These are phyloP conservation scores for Coffea eugenioides DNA, from an alignment of 257 asterid species.

Conservation along the genomic window DNA sequence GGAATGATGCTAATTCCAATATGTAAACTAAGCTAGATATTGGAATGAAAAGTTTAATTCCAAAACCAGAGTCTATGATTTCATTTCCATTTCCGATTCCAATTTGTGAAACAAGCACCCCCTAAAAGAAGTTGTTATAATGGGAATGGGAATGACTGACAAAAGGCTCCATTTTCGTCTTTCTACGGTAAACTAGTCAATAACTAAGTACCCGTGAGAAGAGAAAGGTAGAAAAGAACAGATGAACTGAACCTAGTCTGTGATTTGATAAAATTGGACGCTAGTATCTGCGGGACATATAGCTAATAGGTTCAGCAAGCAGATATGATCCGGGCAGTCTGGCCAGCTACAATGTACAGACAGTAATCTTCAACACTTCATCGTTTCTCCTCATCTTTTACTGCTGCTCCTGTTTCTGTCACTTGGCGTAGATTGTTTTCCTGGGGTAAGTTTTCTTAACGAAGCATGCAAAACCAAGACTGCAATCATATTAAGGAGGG, in stretches of 20 bases:
- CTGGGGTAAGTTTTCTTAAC: conserved; percentile 70
- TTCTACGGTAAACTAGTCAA: background rate
- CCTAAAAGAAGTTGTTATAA: too few relatives aligned
- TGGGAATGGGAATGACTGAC: too few relatives aligned
- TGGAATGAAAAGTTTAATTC: too few relatives aligned
- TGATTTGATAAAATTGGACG: background rate
- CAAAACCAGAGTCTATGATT: too few relatives aligned
- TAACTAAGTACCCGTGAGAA: too few relatives aligned
- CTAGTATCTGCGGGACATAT: background rate
- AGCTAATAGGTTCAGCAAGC: background rate
- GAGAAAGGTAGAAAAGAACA: background rate
- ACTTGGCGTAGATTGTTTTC: conserved; percentile 46
- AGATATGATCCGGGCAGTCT: background rate
- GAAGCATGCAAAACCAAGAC: conserved; percentile 84
- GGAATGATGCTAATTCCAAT: too few relatives aligned
- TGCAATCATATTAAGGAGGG: conserved; percentile 33
- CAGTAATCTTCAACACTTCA: background rate
- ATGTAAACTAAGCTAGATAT: too few relatives aligned
- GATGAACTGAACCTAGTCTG: background rate
- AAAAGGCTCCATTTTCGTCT: background rate
- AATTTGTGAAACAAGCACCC: too few relatives aligned
- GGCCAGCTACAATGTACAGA: background rate
- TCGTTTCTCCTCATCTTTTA: conserved; percentile 25
- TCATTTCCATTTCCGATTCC: too few relatives aligned
- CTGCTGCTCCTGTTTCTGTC: conserved; percentile 35